phyloP scores from a whole-genome alignment of 2,329 filamentous ascomycete species.

The Aspergillus jensenii region DNA sequence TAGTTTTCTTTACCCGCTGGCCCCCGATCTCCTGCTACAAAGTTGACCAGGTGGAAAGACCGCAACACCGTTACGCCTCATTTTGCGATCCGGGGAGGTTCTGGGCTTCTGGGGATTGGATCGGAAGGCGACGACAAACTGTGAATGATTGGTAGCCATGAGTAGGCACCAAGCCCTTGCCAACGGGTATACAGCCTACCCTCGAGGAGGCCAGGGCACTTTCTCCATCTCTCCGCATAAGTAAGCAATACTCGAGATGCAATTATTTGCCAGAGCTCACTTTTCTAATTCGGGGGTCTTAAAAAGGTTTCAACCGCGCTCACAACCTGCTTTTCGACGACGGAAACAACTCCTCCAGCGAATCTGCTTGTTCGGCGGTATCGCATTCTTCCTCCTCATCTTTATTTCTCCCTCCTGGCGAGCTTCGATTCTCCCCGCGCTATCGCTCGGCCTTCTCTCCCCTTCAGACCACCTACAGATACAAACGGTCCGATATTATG shows the following conservation, averaged over 20 bases:
- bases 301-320: constrained; percentile 77
- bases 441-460: constrained; percentile 70
- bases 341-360: constrained; percentile 72
- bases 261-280: background rate
- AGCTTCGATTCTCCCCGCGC: constrained; percentile 59
- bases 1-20: background rate
- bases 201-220: constrained; percentile 66
- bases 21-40: background rate
- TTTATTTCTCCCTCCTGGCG: constrained; percentile 74
- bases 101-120: background rate
- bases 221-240: constrained; percentile 89
- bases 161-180: constrained; percentile 82
- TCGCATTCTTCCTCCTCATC: constrained; percentile 63
- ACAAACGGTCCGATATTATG: constrained; percentile 96
- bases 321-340: constrained; percentile 70
- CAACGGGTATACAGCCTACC: constrained; percentile 72
- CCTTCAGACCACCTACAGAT: constrained; percentile 72
- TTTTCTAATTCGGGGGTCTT: constrained; percentile 5
- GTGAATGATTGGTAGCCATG: constrained; percentile 60
- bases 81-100: constrained; percentile 8
- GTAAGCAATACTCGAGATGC: constrained; percentile 50
- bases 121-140: constrained; percentile 26
- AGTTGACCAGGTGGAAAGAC: background rate
- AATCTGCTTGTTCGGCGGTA: constrained; percentile 57
- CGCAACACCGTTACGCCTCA: background rate